These are phyloP conservation scores for Keithomyces neogunnii DNA, from an alignment of 2,329 filamentous ascomycete genomes.

Conservation along the genomic window DNA sequence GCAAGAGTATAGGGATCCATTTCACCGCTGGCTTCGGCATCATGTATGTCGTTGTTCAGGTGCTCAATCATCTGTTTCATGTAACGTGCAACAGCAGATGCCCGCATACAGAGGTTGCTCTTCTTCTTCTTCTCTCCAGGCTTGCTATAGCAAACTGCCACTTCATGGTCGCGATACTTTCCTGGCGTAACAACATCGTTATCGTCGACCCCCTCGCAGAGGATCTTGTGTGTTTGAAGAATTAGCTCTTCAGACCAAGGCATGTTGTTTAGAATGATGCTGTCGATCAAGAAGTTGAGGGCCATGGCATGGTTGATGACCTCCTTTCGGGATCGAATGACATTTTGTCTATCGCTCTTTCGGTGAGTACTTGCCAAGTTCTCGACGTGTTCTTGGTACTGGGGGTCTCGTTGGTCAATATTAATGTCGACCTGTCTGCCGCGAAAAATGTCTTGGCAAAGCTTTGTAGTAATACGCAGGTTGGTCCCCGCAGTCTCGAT, in stretches of 20 bases:
- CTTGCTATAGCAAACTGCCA: conserved; percentile 8
- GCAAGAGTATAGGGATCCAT: conserved; percentile 18
- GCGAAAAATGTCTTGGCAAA: not conserved
- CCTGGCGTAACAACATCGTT: conserved; percentile 9
- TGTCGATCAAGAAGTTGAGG: conserved; percentile 8
- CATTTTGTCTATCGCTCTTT: not conserved
- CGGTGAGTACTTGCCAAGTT: not conserved
- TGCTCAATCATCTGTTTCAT: conserved; percentile 16
- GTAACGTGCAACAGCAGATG: conserved; percentile 11
- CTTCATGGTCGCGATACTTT: conserved; percentile 15
- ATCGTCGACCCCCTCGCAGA: conserved; percentile 9
- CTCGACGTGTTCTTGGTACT: not conserved
- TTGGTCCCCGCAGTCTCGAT: not conserved
- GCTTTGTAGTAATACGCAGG: not conserved
- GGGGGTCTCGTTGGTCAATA: not conserved
- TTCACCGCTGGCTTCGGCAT: not conserved
- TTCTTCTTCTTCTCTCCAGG: conserved; percentile 2
- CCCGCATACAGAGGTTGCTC: conserved; percentile 14
- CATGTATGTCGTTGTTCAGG: conserved; percentile 14
- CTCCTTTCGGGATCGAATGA: conserved; percentile 1
- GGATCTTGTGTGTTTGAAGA: conserved; percentile 15
- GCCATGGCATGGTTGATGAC: conserved; percentile 11
- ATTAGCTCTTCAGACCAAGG: conserved; percentile 14
- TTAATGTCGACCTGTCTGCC: not conserved
- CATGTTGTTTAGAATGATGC: conserved; percentile 5